phyloP scores from a whole-genome alignment of 108 stramenopile species.

The Licmophora abbreviata region DNA sequence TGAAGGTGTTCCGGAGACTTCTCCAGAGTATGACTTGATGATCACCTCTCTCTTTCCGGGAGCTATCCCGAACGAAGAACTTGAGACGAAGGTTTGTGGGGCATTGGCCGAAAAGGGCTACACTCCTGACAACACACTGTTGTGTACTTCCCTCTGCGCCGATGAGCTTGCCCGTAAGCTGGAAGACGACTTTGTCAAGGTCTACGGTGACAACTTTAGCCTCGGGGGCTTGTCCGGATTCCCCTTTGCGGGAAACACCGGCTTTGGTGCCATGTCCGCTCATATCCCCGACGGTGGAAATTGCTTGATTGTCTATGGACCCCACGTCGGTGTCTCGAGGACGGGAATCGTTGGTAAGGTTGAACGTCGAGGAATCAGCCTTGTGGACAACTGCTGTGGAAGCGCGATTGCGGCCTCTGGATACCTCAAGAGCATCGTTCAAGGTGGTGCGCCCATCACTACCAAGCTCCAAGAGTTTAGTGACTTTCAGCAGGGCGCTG shows the following conservation, averaged over 20 bases:
- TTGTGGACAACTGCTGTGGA: conserved; percentile 55
- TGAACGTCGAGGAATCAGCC: conserved; percentile 39
- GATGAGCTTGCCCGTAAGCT: conserved; percentile 55
- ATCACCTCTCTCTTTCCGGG: conserved; percentile 16
- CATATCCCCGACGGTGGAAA: conserved; percentile 61
- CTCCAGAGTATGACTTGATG: neutral
- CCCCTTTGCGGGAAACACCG: conserved; percentile 44
- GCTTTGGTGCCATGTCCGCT: conserved; percentile 56
- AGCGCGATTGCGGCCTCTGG: conserved; percentile 46
- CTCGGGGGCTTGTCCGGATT: conserved; percentile 55
- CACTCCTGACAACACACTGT: conserved; percentile 15
- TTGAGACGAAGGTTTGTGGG: conserved; percentile 12
- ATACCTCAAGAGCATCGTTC: conserved; percentile 11
- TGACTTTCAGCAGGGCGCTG: conserved; percentile 27
- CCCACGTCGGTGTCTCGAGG: conserved; percentile 57
- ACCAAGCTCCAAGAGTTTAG: conserved; percentile 7
- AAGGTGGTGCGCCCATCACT: too few species aligned
- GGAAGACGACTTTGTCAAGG: conserved; percentile 32
- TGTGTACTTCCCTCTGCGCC: conserved; percentile 48
- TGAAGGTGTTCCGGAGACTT: too few species aligned
- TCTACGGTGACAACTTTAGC: conserved; percentile 29
- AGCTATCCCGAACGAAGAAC: conserved; percentile 31
- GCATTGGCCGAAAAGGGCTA: conserved; percentile 19
- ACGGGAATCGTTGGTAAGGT: conserved; percentile 54
- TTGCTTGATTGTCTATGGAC: conserved; percentile 53